These are phyloP conservation scores for Ulota crispa DNA, from an alignment of 225 moss, liverwort and hornwort genomes.

Conservation along the genomic window DNA sequence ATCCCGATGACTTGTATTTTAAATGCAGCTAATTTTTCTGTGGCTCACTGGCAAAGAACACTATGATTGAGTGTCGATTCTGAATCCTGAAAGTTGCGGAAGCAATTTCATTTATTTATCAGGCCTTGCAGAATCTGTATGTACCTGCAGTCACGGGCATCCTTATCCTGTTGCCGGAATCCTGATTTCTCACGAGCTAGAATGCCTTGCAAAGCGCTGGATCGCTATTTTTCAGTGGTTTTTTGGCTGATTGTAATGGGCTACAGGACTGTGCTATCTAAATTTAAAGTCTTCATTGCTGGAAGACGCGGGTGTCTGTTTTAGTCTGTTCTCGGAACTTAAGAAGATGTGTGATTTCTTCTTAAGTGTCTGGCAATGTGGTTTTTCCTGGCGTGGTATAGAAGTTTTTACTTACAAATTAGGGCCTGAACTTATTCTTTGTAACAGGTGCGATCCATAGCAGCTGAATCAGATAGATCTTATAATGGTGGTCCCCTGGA, in stretches of 20 bases:
- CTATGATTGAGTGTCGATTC: not conserved
- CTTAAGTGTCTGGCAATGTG: constrained; percentile 7
- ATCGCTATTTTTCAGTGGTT: constrained; percentile 1
- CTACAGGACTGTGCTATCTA: not conserved
- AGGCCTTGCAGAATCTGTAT: not conserved
- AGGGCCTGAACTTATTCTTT: constrained; percentile 12
- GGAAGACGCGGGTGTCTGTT: constrained; percentile 11
- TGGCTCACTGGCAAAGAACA: constrained; percentile 16
- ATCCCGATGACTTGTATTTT: not conserved
- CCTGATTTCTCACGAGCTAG: constrained; percentile 14
- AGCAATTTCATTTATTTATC: not conserved
- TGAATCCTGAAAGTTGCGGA: not conserved
- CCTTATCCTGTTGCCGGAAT: not conserved
- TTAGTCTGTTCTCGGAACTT: constrained; percentile 7
- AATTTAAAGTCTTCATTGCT: not conserved
- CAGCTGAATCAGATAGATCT: constrained; percentile 97
- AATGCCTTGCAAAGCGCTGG: not conserved
- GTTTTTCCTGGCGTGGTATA: not conserved
- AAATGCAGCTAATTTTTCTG: not conserved
- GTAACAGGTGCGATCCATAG: constrained; percentile 85
- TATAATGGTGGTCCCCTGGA: constrained; percentile 95
- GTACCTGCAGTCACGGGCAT: not conserved
- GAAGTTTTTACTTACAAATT: not conserved
- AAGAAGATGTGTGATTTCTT: not conserved
- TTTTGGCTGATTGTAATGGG: constrained; percentile 1